Evolutionary conservation across 176 grass and related monocot species (phyloP), one percentile per base, ranked within the genome.

Genomic region (Ensete ventricosum): DNA sequence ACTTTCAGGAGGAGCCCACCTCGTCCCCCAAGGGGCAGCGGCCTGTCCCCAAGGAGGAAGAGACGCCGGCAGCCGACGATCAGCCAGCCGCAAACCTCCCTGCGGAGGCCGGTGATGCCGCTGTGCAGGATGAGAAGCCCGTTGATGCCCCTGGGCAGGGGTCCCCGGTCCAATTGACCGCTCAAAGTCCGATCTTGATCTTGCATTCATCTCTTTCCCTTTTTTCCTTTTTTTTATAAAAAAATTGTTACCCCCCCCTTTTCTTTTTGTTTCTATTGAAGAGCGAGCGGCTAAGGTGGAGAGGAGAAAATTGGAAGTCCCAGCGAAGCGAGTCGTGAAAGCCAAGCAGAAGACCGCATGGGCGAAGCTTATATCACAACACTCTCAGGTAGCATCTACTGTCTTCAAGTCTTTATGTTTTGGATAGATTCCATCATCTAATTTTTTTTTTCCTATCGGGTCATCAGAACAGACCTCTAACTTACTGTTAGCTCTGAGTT

Each of bases 361-460:
- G 96, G 96, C 88, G 2, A 99, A 91, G 81, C 81, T 99, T 54
- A 85, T 99, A 8, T 99, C 96, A 20, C 88, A 99, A 73, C 82
- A 79, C 60, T 89, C 96, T 25, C 82, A 94, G 96, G 96, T 89
- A 48, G 8, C 50, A 10, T 34, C 27, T 79, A 3, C 21, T 54
- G 52, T 8, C 57, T 52, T 19, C 2, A 8, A 19, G 19, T 14
- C 13, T 48, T 50, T 69, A 48, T 48, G 17, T 8, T 9, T 67
- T 43, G 34, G 34, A 43, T 43, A 43, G 34, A 5, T 6, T 43
- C 5, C 34, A 43, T 43, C 34, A 43, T 6, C 34, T 43, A 43
- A 29, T 29, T 43, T 43, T 34, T 34, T 29, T 34, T 43, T 43
- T 6, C 5, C 34, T 43, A 43, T 43, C 34, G 4, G 4, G 4